Evolutionary conservation across 257 asterid species (phyloP).

Genomic region (Fraxinus cuspidata): DNA sequence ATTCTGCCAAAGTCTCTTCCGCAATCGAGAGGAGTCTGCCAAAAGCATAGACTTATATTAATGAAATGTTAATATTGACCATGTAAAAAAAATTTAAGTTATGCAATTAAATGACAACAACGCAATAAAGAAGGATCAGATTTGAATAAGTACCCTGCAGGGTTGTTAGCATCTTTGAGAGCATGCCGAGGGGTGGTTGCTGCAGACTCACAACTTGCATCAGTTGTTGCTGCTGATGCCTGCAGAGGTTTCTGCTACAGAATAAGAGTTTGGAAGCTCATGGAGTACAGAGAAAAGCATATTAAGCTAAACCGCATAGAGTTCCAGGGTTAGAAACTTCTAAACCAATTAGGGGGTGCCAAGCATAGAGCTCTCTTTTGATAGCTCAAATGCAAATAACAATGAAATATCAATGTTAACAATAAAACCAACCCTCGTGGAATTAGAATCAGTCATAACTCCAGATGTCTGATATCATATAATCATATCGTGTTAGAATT

Average conservation of each 20-base stretch:
- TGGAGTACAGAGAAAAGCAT: background rate
- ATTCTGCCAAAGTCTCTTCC: constrained; percentile 98
- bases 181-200: constrained; percentile 82
- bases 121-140: background rate
- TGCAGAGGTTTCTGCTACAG: background rate
- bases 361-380: background rate
- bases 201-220: constrained; percentile 89
- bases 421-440: background rate
- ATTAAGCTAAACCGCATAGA: background rate
- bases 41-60: background rate
- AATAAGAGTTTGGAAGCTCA: constrained; percentile 10
- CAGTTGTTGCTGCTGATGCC: constrained; percentile 47
- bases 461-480: background rate
- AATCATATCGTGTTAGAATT: background rate
- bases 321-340: background rate
- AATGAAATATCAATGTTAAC: background rate
- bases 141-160: constrained; percentile 75
- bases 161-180: constrained; percentile 83
- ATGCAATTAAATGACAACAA: background rate
- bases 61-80: background rate
- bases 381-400: background rate
- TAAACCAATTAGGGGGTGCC: background rate
- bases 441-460: background rate
- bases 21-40: constrained; percentile 93
- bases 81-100: background rate